phyloP scores from a whole-genome alignment of 1,284 basidiomycete genomes.

The Austroboletus niveus region DNA sequence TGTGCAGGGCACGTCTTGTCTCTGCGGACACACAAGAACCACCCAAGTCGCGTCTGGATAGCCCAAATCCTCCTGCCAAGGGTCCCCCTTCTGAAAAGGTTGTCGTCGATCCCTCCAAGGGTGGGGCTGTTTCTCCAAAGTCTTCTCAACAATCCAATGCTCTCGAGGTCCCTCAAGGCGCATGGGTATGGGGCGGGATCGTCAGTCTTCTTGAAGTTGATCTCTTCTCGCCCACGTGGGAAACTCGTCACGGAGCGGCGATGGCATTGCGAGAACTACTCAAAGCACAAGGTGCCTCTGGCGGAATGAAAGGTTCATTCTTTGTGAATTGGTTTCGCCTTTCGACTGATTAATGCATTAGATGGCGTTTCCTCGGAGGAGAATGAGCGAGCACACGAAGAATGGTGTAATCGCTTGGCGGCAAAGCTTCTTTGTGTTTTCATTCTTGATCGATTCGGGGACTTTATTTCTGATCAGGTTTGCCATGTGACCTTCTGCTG shows the following conservation, averaged over 20 bases:
- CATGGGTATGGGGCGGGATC: conserved; percentile 90
- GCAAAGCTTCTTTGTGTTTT: conserved; percentile 89
- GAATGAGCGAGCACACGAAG: conserved; percentile 71
- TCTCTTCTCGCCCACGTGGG: conserved; percentile 88
- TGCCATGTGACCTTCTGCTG: conserved; percentile 2
- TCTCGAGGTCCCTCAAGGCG: conserved; percentile 67
- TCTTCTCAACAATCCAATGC: conserved; percentile 70
- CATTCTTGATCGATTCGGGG: conserved; percentile 95
- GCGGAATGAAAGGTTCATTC: conserved; percentile 71
- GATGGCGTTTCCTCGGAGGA: conserved; percentile 50
- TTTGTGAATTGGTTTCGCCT: not conserved
- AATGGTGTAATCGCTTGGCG: conserved; percentile 88
- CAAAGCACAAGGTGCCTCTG: conserved; percentile 80
- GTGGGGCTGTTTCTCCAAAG: conserved; percentile 77
- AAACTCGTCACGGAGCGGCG: conserved; percentile 92
- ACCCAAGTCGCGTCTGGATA: conserved; percentile 53
- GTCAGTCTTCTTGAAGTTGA: conserved; percentile 82
- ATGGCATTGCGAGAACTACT: conserved; percentile 90
- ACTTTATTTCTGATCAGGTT: conserved; percentile 94
- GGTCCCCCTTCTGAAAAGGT: conserved; percentile 55
- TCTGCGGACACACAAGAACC: conserved; percentile 50
- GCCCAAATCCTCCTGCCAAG: conserved; percentile 44
- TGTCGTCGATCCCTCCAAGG: conserved; percentile 73
- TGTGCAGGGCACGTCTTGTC: conserved; percentile 63
- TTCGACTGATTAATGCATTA: conserved; percentile 25